Evolutionary conservation across 129 eudicot species (phyloP), one percentile per base, ranked within the genome.

Genomic region (Lonicera japonica): DNA sequence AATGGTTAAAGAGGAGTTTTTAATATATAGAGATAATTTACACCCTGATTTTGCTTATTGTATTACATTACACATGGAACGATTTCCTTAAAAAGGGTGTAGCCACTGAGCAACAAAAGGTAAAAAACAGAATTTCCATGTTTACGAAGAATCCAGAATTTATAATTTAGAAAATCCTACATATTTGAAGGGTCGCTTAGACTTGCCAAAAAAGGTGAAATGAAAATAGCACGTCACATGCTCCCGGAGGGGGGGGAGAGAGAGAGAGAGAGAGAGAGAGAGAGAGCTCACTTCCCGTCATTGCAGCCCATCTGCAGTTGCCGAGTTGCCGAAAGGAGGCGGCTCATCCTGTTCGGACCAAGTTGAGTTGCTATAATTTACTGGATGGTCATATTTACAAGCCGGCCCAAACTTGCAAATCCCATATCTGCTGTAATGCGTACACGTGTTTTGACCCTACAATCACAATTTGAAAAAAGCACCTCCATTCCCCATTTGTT

Each of bases 361-460:
- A 62, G 72, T 65, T 18, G 75, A 58, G 63, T 58, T 66, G 70
- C 67, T 64, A 72, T 72, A 67, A 45, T 75, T 75, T 67, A 65
- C 82, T 19, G 96, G 87, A 73, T 87, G 96, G 65, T 91, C 86
- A 43, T 82, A 87, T 63, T 80, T 84, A 76, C 98, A 87, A 54
- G 87, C 83, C 61, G 95, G 94, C 73, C 97, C 97, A 24, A 58
- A 91, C 80, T 87, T 91, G 95, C 97, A 91, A 61, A 91, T 91
- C 15, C 95, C 95, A 60, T 79, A 87, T 21, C 94, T 85, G 69
- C 79, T 83, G 79, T 82, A 91, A 70, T 87, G 75, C 56, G 94
- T 74, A 70, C 97, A 91, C 61, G 84, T 69, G 70, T 70, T 75
- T 79, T 91, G 90, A 63, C 81, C 97, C 97, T 91, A 76, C 5